These are phyloP conservation scores for Colletotrichum gigasporum DNA, from an alignment of 2,329 filamentous ascomycete genomes.

Conservation along the genomic window DNA sequence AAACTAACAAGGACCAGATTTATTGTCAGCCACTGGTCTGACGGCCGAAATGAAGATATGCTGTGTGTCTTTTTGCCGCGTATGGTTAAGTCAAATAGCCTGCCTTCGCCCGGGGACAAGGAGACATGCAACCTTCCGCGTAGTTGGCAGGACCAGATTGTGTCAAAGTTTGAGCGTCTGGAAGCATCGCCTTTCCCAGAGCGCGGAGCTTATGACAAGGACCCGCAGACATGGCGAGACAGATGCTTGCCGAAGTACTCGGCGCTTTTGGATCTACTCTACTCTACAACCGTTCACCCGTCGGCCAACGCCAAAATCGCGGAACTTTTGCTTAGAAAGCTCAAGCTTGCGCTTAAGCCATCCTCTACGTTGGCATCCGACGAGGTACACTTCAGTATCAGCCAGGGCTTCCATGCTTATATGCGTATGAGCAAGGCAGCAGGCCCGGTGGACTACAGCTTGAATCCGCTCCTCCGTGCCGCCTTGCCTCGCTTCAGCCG, in stretches of 20 bases:
- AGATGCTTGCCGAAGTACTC: constrained; percentile 75
- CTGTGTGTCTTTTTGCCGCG: constrained; percentile 75
- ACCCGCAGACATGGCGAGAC: constrained; percentile 69
- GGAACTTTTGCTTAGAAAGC: constrained; percentile 71
- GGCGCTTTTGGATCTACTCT: constrained; percentile 70
- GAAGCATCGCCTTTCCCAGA: constrained; percentile 73
- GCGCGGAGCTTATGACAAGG: constrained; percentile 68
- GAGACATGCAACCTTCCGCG: constrained; percentile 68
- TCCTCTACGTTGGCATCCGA: constrained; percentile 67
- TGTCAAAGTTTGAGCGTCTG: constrained; percentile 73
- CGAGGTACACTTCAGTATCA: constrained; percentile 77
- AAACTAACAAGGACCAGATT: constrained; percentile 63
- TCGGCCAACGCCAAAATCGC: constrained; percentile 74
- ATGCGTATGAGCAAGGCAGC: constrained; percentile 70
- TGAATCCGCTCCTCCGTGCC: constrained; percentile 73
- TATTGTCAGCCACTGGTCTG: constrained; percentile 77
- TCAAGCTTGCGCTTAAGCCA: constrained; percentile 71
- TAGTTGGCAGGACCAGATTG: constrained; percentile 78
- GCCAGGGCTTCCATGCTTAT: constrained; percentile 79
- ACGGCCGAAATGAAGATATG: constrained; percentile 70
- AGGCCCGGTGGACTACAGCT: constrained; percentile 64
- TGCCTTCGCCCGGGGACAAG: constrained; percentile 62
- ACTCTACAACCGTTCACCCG: constrained; percentile 70
- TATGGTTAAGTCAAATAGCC: constrained; percentile 65
- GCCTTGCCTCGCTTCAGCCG: constrained; percentile 74